Evolutionary conservation across 2,329 filamentous ascomycete genomes (phyloP), one percentile per base, ranked within the genome.

Genomic region (Didymella glomerata): DNA sequence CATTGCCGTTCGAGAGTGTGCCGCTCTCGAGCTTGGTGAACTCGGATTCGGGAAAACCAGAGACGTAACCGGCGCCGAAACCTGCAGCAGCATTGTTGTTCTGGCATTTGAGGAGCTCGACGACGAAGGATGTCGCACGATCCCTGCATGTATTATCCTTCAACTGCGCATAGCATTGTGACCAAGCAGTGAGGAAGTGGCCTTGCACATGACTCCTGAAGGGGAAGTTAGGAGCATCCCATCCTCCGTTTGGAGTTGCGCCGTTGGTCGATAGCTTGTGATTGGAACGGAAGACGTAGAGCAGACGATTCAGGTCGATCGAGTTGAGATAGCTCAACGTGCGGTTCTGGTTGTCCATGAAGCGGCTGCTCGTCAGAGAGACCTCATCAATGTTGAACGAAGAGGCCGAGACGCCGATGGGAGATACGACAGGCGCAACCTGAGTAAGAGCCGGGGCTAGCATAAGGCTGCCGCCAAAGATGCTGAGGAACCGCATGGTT

Each of bases 21-120:
- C 48, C 48, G 13, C 36, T 25, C 25, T 50, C 48, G 22, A 50
- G 36, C 36, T 50, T 50, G 22, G n/a, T 22, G 25, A 50, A 50
- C 18, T 50, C 36, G 5, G 48, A 41, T 22, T 30, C 48, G 10
- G 36, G 48, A 8, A 41, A 50, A 8, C 48, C 48, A 22, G 48
- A 50, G 16, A 42, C 2, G 24, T 50, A 42, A 9, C 48, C 48
- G 11, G 48, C n/a, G 9, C 16, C 25, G 32, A 42, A 50, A 36
- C 48, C 48, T 50, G 48, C 48, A 42, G 48, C 36, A 16, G 48
- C 36, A n/a, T 50, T 42, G n/a, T 50, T 50, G 25, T 50, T 50
- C 36, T 41, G 48, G 18, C 48, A 50, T 22, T 50, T 50, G 25
- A 42, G 36, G 13, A 50, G 48, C 25, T 50, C 36, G 1, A 36